Conservation (phyloP, 441 rosid species). For the Euphorbia schlechtendalii region DNA sequence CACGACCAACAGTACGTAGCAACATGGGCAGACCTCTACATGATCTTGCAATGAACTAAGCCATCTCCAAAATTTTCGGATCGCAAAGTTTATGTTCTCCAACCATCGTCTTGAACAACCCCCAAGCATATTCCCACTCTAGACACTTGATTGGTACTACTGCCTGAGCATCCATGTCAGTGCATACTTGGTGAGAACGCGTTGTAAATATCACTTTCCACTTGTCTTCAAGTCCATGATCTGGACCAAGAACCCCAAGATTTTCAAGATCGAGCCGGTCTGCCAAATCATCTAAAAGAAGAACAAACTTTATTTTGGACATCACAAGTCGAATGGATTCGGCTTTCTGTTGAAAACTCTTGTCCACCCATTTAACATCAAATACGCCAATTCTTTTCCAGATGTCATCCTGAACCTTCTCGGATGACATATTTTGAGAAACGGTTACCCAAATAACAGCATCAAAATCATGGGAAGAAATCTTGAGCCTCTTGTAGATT, state of each 20-base stretch:
- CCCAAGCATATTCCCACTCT: not conserved
- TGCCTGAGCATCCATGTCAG: not conserved
- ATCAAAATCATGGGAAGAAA: slow-evolving; percentile 27
- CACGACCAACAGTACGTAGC: not conserved
- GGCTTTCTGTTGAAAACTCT: not conserved
- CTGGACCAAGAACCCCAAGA: not conserved
- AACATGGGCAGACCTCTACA: not conserved
- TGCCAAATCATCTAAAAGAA: too few relatives aligned
- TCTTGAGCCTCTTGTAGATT: too few relatives aligned
- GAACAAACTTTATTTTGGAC: not conserved
- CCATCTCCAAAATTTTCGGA: not conserved
- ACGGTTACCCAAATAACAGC: too few relatives aligned
- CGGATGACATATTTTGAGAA: too few relatives aligned
- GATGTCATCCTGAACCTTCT: not conserved
- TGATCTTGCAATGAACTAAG: not conserved
- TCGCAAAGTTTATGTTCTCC: not conserved
- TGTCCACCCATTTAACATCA: not conserved
- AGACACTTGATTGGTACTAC: not conserved
- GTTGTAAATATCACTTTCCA: not conserved
- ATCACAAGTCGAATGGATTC: not conserved
- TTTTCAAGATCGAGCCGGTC: not conserved
- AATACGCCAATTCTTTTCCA: not conserved
- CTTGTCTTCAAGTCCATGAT: too few relatives aligned
- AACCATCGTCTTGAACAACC: not conserved
- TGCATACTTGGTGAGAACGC: not conserved